Percentiles rank a stretch among this genome's conserved stretches.
Evolutionary conservation across 1,139 yeast species (phyloP).

Genomic region (Kodamaea fungicola): DNA sequence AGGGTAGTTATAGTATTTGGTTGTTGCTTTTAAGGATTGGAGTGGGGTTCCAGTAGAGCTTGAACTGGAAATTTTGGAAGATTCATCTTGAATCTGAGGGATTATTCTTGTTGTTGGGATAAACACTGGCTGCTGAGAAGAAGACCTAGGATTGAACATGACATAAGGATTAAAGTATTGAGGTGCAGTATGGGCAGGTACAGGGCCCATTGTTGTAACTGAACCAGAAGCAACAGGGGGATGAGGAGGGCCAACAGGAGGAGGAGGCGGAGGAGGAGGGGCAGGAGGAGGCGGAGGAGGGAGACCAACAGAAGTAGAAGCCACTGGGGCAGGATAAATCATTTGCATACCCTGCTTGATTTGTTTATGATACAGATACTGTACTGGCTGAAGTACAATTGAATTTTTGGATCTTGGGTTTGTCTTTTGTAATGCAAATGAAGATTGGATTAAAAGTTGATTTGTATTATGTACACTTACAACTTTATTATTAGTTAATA

Average conservation of each 20-base stretch:
- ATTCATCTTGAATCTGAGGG: not conserved
- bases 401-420: slow-evolving; percentile 4
- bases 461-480: slow-evolving; percentile 16
- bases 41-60: no score
- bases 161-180: slow-evolving; percentile 9
- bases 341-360: slow-evolving; percentile 5
- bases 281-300: slow-evolving; percentile 6
- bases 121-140: slow-evolving; percentile 6
- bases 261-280: slow-evolving; percentile 6
- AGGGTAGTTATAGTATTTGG: slow-evolving; percentile 1
- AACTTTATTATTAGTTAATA: slow-evolving; percentile 34
- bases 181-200: slow-evolving; percentile 1
- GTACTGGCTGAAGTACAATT: slow-evolving; percentile 1
- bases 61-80: no score
- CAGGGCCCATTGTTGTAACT: no score
- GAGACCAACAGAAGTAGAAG: slow-evolving; percentile 8
- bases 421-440: slow-evolving; percentile 39
- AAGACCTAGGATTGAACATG: slow-evolving; percentile 1
- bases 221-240: no score
- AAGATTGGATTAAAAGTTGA: slow-evolving; percentile 33
- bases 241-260: slow-evolving; percentile 1
- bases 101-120: slow-evolving; percentile 7
- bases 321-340: slow-evolving; percentile 3
- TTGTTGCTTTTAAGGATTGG: not conserved
- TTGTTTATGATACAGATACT: slow-evolving; percentile 1